Conservation (phyloP, 306 rosid genomes). For the Potentilla sterilis region DNA sequence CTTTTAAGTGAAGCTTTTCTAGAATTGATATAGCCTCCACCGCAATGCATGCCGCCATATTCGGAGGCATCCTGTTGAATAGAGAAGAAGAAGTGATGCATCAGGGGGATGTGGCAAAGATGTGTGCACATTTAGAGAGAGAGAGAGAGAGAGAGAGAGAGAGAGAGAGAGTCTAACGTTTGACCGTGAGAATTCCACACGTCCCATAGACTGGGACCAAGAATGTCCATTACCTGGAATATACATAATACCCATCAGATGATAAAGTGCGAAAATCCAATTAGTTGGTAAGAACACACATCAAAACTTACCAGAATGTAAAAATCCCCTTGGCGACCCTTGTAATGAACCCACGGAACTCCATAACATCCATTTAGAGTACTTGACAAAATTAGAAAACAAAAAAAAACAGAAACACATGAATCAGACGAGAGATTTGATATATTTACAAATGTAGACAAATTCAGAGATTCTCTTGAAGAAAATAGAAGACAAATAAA, state of each 20-base stretch:
- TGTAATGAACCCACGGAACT: conserved; percentile 87
- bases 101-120: background rate
- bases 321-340: conserved; percentile 95
- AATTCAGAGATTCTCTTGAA: background rate
- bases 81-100: conserved; percentile 11
- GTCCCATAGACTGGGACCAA: conserved; percentile 97
- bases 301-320: conserved; percentile 79
- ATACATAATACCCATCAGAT: conserved; percentile 32
- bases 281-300: conserved; percentile 19
- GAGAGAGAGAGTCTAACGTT: conserved; percentile 51
- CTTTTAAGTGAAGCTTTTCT: conserved; percentile 90
- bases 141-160: conserved; percentile 18
- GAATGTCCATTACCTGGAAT: conserved; percentile 93
- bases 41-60: conserved; percentile 91
- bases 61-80: conserved; percentile 75
- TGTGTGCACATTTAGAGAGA: background rate
- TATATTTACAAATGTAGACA: background rate
- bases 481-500: background rate
- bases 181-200: conserved; percentile 88
- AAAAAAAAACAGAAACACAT: background rate
- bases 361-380: conserved; percentile 88
- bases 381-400: conserved; percentile 33
- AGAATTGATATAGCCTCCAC: conserved; percentile 97
- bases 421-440: conserved; percentile 25
- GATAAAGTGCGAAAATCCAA: conserved; percentile 14